A percentile compares a stretch with the other conserved stretches of the same genome.
These are phyloP conservation scores for Ophiostoma fasciatum DNA, from an alignment of 2,329 filamentous ascomycete species.

Conservation along the genomic window DNA sequence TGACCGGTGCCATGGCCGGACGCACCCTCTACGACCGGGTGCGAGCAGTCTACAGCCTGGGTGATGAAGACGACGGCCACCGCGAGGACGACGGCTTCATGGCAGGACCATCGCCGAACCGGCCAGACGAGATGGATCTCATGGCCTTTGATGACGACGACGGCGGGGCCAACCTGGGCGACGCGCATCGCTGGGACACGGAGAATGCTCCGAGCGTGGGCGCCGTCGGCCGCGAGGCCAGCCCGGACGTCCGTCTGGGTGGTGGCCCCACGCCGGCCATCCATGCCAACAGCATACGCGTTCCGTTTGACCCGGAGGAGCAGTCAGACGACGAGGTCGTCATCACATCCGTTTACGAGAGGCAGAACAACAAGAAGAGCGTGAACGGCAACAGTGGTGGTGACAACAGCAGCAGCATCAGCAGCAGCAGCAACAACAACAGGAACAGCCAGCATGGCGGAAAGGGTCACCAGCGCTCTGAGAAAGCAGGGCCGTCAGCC, in stretches of 20 bases:
- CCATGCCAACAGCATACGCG: conserved; percentile 6
- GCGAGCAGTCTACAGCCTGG: conserved; percentile 4
- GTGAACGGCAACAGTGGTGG: not conserved
- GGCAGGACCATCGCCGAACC: too few species aligned
- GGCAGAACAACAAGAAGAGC: not conserved
- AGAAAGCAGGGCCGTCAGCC: too few species aligned
- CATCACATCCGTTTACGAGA: conserved; percentile 5
- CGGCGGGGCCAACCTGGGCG: too few species aligned
- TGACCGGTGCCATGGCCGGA: not conserved
- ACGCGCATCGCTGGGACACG: too few species aligned
- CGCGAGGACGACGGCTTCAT: not conserved
- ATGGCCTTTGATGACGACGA: too few species aligned
- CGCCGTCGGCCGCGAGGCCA: too few species aligned
- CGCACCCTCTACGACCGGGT: conserved; percentile 3
- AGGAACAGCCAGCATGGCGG: not conserved
- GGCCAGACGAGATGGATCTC: too few species aligned
- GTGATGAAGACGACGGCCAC: not conserved
- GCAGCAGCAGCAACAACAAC: not conserved
- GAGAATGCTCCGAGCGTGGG: too few species aligned
- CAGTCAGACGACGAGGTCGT: conserved; percentile 12
- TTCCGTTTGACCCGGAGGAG: conserved; percentile 10
- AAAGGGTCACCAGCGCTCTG: not conserved
- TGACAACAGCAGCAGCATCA: not conserved
- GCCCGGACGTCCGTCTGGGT: not conserved
- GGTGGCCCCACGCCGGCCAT: too few species aligned